A percentile compares a stretch with the other conserved stretches of the same genome.
Conservation (phyloP, 495 filamentous ascomycete species). For the Trichoderma parareesei region DNA sequence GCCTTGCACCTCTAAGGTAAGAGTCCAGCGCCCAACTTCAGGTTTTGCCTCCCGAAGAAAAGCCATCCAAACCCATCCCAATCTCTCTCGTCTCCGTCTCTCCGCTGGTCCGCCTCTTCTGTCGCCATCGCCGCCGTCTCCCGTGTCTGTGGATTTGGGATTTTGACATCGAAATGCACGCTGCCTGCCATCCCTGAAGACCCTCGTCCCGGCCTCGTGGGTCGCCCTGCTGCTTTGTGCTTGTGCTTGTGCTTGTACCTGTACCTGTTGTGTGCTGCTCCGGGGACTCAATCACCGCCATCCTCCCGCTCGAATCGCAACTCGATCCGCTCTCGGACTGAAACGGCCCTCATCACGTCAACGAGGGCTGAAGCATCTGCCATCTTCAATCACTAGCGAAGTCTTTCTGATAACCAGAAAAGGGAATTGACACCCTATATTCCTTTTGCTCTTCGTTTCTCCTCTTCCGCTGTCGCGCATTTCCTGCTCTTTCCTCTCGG, state of each 20-base stretch:
- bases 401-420: neutral
- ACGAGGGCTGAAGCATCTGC: no score
- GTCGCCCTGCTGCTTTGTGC: neutral
- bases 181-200: neutral
- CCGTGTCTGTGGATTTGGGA: neutral
- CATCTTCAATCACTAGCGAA: neutral
- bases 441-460: neutral
- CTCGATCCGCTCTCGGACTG: constrained; percentile 3
- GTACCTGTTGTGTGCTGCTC: neutral
- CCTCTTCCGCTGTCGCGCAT: neutral
- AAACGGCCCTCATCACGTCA: neutral
- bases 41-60: constrained; percentile 3
- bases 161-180: neutral
- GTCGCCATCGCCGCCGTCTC: neutral
- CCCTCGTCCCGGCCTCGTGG: neutral
- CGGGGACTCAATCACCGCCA: neutral
- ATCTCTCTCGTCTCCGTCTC: neutral
- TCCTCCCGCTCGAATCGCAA: neutral
- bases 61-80: neutral
- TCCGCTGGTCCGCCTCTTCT: neutral
- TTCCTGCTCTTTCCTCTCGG: neutral
- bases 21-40: neutral
- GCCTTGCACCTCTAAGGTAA: no score
- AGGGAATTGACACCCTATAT: no score
- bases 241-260: no score